Base-by-base conservation (phyloP, 2,329 filamentous ascomycete genomes). In the Xylariaceae sp. region DNA sequence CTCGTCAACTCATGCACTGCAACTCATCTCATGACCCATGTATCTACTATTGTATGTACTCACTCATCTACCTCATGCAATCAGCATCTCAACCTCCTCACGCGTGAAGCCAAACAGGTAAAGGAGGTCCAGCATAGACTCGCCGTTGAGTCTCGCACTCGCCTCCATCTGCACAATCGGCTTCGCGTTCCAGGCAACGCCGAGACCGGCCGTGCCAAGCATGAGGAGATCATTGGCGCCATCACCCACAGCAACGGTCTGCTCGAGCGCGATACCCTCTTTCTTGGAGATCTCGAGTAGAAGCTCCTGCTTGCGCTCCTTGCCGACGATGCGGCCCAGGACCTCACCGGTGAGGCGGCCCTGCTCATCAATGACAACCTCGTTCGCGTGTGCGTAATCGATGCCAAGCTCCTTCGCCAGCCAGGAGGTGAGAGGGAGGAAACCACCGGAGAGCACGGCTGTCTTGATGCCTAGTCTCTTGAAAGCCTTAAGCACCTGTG, bases 381-480 rank as follows among this genome's bases (percentile, higher is more conserved):
- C 87, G 73, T 99, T 99, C 47, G 94, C 94, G 72, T 88, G 85
- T 0, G 90, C 92, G 70, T 96, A 87, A 74, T 97, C 90, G 58
- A 99, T 84, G 11, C 90, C 90, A 30, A 99, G 78, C 69, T 90
- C 81, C 47, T 79, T 79, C 13, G 90, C 92, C 42, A 97, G 82
- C 90, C 92, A 97, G 59, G 85, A 82, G 0, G 94, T 95, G 64
- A 97, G 77, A 0, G 93, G 92, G 64, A 90, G 85, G 75, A 99
- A 99, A 0, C 94, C 94, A 50, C 94, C 94, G 39, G 91, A 96
- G 37, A 97, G 76, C 4, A 99, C 93, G 0, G 92, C 94, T 1
- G 92, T 91, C 76, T 90, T 93, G 74, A 89, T 88, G 6, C 93
- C 93, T 4, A 96, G 77, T 18, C 82, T 80, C 74, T 89, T 92